Conservation (phyloP, 2,329 filamentous ascomycete species). For the Ceratocystis eucalypticola region DNA sequence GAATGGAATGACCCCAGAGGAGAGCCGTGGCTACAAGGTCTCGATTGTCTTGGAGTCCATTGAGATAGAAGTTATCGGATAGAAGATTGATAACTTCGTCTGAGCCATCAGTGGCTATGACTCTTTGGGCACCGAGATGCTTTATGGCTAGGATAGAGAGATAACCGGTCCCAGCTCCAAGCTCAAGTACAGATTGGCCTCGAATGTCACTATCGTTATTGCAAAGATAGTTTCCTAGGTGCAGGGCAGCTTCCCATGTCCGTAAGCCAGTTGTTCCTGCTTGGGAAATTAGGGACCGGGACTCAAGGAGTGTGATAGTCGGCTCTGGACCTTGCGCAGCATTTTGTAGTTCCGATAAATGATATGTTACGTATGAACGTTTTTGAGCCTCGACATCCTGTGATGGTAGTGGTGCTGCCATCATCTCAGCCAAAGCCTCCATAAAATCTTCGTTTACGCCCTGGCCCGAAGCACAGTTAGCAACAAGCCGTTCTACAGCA, state of each 20-base stretch:
- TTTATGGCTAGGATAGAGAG: conserved; percentile 61
- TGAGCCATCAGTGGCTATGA: conserved; percentile 61
- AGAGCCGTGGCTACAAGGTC: conserved; percentile 25
- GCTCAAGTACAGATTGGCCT: conserved; percentile 50
- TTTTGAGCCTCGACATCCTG: conserved; percentile 54
- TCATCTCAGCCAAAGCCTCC: conserved; percentile 49
- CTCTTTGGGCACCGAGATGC: conserved; percentile 43
- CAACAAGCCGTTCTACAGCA: not conserved
- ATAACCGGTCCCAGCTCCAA: conserved; percentile 66
- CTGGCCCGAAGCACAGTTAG: conserved; percentile 33
- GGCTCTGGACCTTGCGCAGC: not conserved
- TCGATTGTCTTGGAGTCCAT: conserved; percentile 41
- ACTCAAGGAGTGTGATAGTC: conserved; percentile 53
- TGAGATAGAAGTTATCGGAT: conserved; percentile 54
- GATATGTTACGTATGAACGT: conserved; percentile 64
- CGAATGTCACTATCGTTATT: conserved; percentile 32
- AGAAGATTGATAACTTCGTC: conserved; percentile 56
- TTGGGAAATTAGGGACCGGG: conserved; percentile 53
- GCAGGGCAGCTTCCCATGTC: conserved; percentile 70
- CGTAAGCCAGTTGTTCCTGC: conserved; percentile 61
- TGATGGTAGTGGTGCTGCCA: conserved; percentile 49
- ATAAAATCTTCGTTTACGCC: conserved; percentile 74
- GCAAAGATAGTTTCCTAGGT: conserved; percentile 56
- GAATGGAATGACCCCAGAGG: conserved; percentile 50
- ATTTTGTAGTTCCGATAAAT: conserved; percentile 28